Evolutionary conservation across 306 rosid genomes (phyloP), one percentile per base, ranked within the genome.

Genomic region (Medicago ruthenica): DNA sequence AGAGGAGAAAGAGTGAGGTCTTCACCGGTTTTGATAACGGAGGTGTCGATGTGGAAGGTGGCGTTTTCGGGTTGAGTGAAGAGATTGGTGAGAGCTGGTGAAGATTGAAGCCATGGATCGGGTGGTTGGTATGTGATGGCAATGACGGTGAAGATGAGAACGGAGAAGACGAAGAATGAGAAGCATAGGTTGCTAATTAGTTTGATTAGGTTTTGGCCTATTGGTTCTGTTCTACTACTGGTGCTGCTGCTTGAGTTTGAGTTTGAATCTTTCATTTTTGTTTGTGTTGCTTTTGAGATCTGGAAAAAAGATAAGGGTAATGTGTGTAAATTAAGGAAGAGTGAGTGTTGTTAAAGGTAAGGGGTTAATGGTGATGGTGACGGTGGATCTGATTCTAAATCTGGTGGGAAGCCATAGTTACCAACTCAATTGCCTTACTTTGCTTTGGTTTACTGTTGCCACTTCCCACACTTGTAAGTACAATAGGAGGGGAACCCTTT

Each of bases 51-150:
- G 5, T 83, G 88, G 82, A 96, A 96, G 24, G 98, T 96, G 66
- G 99, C 97, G 76, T 92, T 96, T 34, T 89, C 69, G 6, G 96
- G 58, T 67, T 86, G 80, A 8, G 99, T 90, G 82, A 96, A 88
- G 84, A 96, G 91, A 22, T 79, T 86, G 16, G 99, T 96, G 20
- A 96, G 86, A 13, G 98, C 98, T 0, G 99, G 99, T 6, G 99
- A 87, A 1, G 98, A 92, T 57, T 96, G 81, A 5, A 96, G 93
- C 99, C 99, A 96, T 27, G 98, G 99, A 87, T 96, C 99, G 3
- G 99, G 98, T 15, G 99, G 98, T 64, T 92, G 97, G 89, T 92
- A 96, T 36, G 99, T 96, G 62, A 96, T 92, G 84, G 98, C 97
- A 10, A 96, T 87, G 70, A 90, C 98, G 9, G 99, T 92, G 78